Evolutionary conservation across 345 rosid genomes (phyloP), one percentile per base, ranked within the genome.

Genomic region (Aurinia saxatilis): DNA sequence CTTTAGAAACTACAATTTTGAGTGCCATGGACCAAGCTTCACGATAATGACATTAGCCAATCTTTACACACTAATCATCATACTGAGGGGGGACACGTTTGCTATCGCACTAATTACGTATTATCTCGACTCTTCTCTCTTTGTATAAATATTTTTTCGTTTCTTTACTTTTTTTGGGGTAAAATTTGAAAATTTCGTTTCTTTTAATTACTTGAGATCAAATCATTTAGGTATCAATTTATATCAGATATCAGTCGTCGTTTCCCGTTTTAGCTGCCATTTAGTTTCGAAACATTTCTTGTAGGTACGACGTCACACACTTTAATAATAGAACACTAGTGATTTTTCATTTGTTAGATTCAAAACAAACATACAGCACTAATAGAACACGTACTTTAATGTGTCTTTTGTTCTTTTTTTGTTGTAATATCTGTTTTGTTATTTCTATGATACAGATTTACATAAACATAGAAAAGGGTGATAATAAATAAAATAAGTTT

Each of bases 11-110:
- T 58, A 5, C 15, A 29, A 50, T 44, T 50, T 60, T 35, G 60
- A 51, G 73, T 68, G 73, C 67, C 73, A 16, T 51, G 73, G 73
- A 50, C 73, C 73, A 42, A 68, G 60, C 66, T 68, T 60, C 10
- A 42, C 5, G 61, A 50, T 35, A 42, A 51, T 50, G 73, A 68
- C 60, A 16, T 25, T 51, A 51, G 44, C 67, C 67, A 68, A 68
- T 51, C 48, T 59, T 42, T 60, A 42, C 42, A 51, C 66, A 42
- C 37, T 15, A 33, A 57, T 39, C 2, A 31, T 21, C 45, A 5
- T 47, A 59, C 42, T 59, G 14, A 60, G 34, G 72, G 31, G 72
- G 31, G 33, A 31, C 48, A 68, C 60, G 39, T 51, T 68, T 59
- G 47, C 47, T 67, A 67, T 39, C 58, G 23, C 66, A 60, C 21